Evolutionary conservation across 1,284 basidiomycete genomes (phyloP).

Genomic region (Calocybe gambosa): DNA sequence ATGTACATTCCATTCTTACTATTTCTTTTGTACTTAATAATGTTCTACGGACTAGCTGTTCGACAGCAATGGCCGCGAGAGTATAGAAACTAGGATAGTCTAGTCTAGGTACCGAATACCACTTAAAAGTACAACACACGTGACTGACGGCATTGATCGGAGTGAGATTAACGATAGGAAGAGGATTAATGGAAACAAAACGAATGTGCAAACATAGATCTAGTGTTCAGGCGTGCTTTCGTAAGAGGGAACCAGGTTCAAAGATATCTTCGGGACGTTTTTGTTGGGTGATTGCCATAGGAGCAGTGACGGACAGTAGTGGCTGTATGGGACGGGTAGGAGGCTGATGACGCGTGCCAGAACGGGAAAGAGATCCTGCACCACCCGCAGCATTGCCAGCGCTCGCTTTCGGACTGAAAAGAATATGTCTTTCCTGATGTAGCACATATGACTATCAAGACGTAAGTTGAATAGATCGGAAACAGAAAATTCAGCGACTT

Average conservation of each 20-base stretch:
- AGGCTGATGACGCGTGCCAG: conserved; percentile 39
- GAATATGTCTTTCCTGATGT: conserved; percentile 67
- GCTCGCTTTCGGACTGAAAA: conserved; percentile 43
- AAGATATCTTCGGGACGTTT: conserved; percentile 36
- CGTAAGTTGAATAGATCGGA: background rate
- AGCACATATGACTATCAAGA: conserved; percentile 67
- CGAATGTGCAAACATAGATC: background rate
- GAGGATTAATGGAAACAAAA: conserved; percentile 10
- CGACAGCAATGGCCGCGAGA: conserved; percentile 5
- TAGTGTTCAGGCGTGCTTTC: conserved; percentile 32
- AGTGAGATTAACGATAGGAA: conserved; percentile 5
- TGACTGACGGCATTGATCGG: background rate
- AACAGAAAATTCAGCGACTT: conserved; percentile 24
- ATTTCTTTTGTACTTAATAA: conserved; percentile 14
- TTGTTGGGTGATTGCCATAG: conserved; percentile 16
- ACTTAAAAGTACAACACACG: conserved; percentile 12
- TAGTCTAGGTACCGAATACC: conserved; percentile 10
- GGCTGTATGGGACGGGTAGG: conserved; percentile 29
- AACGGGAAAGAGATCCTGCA: conserved; percentile 32
- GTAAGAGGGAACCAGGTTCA: conserved; percentile 64
- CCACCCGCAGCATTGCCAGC: conserved; percentile 26
- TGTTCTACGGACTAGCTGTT: conserved; percentile 2
- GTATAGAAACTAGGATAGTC: conserved; percentile 12
- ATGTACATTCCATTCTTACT: conserved; percentile 9
- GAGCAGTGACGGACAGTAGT: conserved; percentile 34